Base-by-base conservation (phyloP, 441 rosid species). In the Isatis lusitanica region DNA sequence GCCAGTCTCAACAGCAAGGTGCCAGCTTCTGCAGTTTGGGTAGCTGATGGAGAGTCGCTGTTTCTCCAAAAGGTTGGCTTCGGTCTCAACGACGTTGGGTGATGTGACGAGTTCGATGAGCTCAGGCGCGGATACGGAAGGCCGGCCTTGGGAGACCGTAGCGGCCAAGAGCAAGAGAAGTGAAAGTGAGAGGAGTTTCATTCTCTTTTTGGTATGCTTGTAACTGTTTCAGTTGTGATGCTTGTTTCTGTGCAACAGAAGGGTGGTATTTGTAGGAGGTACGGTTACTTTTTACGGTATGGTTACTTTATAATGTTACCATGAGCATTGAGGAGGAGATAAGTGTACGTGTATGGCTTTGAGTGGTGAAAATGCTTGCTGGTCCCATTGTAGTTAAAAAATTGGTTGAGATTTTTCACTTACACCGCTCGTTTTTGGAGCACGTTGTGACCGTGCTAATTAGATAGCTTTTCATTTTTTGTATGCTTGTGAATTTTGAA, bases 1-100 rank as follows among this genome's bases (percentile, higher is more conserved):
- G n/a, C 18, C n/a, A 10, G 60, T 55, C 60, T 55, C 60, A 55
- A 55, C 60, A 55, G 18, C 60, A 55, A 55, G 39, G 60, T 55
- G 60, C 60, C 60, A 55, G 39, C 60, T 55, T 55, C 60, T 73
- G 78, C 94, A 91, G 63, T 15, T 8, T 24, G 2, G 67, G 79
- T 76, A 76, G 70, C n/a, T 69, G 56, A 76, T 70, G 21, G 75
- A 15, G 42, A 76, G 71, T 46, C 17, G 5, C 4, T 76, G 47
- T 48, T 63, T 46, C 63, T 63, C 75, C 1, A 48, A 53, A 18
- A 44, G 58, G 2, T 56, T 59, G 17, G 67, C 31, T 33, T 74
- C 69, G n/a, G 6, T 9, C 58, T 38, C 74, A n/a, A 35, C 0
- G 48, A 31, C 4, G 35, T 55, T 24, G 8, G 31, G 4, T 4